These are phyloP conservation scores for Podila horticola DNA, from an alignment of 192 early-diverging fungal species.

Conservation along the genomic window DNA sequence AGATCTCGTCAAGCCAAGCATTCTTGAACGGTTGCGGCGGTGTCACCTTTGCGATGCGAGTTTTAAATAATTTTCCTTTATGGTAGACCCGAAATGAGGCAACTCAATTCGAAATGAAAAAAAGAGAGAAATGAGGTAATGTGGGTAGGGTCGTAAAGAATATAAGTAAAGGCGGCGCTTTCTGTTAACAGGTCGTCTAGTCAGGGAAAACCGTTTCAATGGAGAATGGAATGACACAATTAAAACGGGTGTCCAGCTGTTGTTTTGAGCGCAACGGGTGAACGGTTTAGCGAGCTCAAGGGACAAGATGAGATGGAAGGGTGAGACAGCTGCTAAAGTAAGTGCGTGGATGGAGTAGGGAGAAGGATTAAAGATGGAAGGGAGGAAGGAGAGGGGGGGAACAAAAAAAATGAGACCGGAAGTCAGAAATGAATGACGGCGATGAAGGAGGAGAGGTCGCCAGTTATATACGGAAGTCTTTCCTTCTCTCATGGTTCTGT, in stretches of 20 bases:
- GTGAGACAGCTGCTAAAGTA: too few relatives aligned
- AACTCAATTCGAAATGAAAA: too few relatives aligned
- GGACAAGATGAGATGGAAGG: too few relatives aligned
- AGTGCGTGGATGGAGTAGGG: neutral
- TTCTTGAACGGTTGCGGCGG: neutral
- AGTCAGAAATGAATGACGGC: neutral
- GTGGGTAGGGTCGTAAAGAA: too few relatives aligned
- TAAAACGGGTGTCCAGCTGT: conserved; percentile 8
- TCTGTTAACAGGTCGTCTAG: too few relatives aligned
- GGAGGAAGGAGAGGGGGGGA: neutral
- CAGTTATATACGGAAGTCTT: neutral
- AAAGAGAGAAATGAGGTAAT: too few relatives aligned
- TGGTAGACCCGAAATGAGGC: too few relatives aligned
- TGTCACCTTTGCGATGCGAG: too few relatives aligned
- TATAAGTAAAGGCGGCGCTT: too few relatives aligned
- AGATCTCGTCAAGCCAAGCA: conserved; percentile 57
- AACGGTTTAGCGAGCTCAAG: too few relatives aligned
- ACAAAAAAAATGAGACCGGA: neutral
- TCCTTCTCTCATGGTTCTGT: neutral
- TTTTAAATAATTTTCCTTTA: too few relatives aligned
- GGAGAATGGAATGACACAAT: neutral
- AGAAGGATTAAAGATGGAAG: neutral
- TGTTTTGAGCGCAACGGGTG: neutral
- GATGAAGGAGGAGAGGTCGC: neutral
- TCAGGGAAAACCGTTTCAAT: too few relatives aligned